Evolutionary conservation across 2,329 filamentous ascomycete species (phyloP).

Genomic region (Teratosphaeria nubilosa): DNA sequence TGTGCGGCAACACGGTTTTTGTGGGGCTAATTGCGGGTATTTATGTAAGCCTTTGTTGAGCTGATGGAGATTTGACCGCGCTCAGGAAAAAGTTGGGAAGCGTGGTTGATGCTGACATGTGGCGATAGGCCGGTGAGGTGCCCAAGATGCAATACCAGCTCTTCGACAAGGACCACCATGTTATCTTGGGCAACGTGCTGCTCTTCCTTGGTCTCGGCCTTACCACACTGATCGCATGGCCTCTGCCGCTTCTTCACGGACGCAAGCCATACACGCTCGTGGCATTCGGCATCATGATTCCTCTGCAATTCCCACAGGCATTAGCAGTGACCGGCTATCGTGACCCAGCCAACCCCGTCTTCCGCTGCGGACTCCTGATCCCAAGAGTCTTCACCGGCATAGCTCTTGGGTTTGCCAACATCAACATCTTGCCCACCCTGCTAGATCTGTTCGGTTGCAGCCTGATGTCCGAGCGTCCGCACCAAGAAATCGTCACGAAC

Average conservation of each 20-base stretch:
- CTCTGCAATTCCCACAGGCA: conserved; percentile 66
- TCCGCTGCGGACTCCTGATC: conserved; percentile 51
- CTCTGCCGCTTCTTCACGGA: conserved; percentile 63
- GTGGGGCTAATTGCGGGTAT: conserved; percentile 63
- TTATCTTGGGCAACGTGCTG: conserved; percentile 63
- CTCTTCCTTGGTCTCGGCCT: conserved; percentile 63
- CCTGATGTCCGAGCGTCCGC: conserved; percentile 60
- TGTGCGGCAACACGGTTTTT: conserved; percentile 62
- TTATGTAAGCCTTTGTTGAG: conserved; percentile 40
- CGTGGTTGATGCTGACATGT: conserved; percentile 1
- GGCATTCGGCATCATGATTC: conserved; percentile 58
- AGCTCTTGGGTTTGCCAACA: conserved; percentile 62
- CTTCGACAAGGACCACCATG: conserved; percentile 55
- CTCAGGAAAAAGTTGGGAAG: too few species aligned
- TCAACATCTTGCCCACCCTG: conserved; percentile 63
- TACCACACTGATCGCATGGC: conserved; percentile 62
- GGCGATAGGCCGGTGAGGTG: conserved; percentile 54
- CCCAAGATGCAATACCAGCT: conserved; percentile 72
- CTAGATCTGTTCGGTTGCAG: conserved; percentile 69
- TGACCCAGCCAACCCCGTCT: conserved; percentile 46
- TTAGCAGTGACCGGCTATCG: conserved; percentile 50
- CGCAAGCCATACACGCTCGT: conserved; percentile 67
- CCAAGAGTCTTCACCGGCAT: conserved; percentile 57
- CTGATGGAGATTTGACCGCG: background rate
- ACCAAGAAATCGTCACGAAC: conserved; percentile 58